Base-by-base conservation (phyloP, 2,329 filamentous ascomycete genomes). In the Neopestalotiopsis sp. region DNA sequence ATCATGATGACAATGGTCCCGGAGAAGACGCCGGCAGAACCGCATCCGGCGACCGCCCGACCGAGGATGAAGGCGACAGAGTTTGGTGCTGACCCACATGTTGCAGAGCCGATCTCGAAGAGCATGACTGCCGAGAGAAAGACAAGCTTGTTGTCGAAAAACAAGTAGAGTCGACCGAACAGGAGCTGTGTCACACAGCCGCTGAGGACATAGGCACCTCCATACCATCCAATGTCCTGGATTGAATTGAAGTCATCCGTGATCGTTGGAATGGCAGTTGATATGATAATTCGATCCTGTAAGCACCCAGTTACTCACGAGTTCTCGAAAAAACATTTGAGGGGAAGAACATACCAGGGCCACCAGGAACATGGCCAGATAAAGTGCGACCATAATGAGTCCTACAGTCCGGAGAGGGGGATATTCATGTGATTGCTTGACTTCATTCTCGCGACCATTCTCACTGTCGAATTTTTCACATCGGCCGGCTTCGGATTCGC, bases 51-150 rank as follows among this genome's bases (percentile, higher is more conserved):
- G 32, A 84, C 74, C 49, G 79, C 81, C n/a, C 81, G 76, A 5
- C 82, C 81, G 53, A 82, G 28, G 38, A 84, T 83, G 63, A 83
- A 79, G 28, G 77, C 78, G 13, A 77, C 70, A 3, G 79, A 81
- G 69, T 68, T 80, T 14, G 80, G 79, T 14, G 81, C 81, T 1
- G 79, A 77, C 6, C 80, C 81, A 68, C 81, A 83, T 49, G 83
- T 67, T 20, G 79, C 77, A 5, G 79, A 82, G 1, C 81, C 81
- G 56, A 79, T 68, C 73, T 81, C 79, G 69, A 81, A 81, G 28
- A 81, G 72, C 24, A 76, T n/a, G 42, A 81, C 75, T 42, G 75
- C 71, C 17, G 68, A 34, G 20, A 80, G 69, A 66, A 78, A 79
- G 65, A 75, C 72, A 20, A 58, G 58, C 67, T 80, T 80, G 69